Conservation (phyloP, 1,284 basidiomycete species). For the Ceratobasidium theobromae region DNA sequence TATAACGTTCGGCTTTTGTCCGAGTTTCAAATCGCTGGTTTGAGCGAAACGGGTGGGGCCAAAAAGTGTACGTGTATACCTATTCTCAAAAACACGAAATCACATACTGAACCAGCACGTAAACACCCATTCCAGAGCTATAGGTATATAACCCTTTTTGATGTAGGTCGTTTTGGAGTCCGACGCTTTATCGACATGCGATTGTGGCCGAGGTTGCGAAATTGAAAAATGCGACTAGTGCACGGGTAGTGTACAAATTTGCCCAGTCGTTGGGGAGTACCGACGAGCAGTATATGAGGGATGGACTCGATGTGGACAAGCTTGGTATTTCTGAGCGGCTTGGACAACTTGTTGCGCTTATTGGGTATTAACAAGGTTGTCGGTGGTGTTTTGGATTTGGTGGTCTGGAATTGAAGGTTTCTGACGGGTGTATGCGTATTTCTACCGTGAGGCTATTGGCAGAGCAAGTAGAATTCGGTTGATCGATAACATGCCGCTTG, state of each 20-base stretch:
- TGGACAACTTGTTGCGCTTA: slow-evolving; percentile 2
- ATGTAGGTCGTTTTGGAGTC: slow-evolving; percentile 79
- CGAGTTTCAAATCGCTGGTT: slow-evolving; percentile 71
- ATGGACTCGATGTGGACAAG: slow-evolving; percentile 56
- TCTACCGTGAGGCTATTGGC: no score
- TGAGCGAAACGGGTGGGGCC: slow-evolving; percentile 77
- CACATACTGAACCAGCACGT: slow-evolving; percentile 71
- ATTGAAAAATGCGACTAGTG: slow-evolving; percentile 55
- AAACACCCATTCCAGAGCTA: not conserved
- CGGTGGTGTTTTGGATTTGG: no score
- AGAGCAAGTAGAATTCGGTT: no score
- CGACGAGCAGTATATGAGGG: slow-evolving; percentile 60
- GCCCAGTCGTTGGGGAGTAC: slow-evolving; percentile 66
- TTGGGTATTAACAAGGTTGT: slow-evolving; percentile 13
- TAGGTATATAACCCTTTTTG: not conserved
- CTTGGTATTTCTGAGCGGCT: slow-evolving; percentile 45
- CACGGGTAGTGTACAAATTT: slow-evolving; percentile 67
- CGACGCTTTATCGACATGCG: slow-evolving; percentile 57
- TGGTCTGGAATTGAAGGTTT: no score
- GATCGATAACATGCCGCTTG: no score
- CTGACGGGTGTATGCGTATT: no score
- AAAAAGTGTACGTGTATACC: slow-evolving; percentile 56
- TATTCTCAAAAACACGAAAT: slow-evolving; percentile 61
- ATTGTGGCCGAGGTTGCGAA: slow-evolving; percentile 52
- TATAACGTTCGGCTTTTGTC: slow-evolving; percentile 64